phyloP scores from a whole-genome alignment of 208 protist genomes.

The Phytomonas sp. region DNA sequence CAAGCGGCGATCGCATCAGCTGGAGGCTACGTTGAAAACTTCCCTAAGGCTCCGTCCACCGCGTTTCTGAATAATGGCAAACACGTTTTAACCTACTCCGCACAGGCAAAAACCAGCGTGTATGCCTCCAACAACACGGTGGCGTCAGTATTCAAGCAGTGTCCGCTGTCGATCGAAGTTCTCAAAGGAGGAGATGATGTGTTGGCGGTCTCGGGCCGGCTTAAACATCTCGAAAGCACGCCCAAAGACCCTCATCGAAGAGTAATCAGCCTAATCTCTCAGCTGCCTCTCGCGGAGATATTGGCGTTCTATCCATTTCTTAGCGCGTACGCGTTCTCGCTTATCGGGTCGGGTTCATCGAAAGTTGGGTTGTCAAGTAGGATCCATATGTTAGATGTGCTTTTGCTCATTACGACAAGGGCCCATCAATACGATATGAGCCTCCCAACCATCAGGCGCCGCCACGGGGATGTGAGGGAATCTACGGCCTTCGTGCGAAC shows the following conservation, averaged over 20 bases:
- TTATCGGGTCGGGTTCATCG: constrained; percentile 67
- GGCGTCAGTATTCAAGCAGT: constrained; percentile 47
- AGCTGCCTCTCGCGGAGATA: constrained; percentile 75
- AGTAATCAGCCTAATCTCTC: constrained; percentile 40
- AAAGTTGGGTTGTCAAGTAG: constrained; percentile 55
- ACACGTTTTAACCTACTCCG: constrained; percentile 34
- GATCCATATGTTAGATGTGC: constrained; percentile 60
- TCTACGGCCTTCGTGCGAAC: constrained; percentile 35
- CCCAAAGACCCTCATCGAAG: constrained; percentile 32
- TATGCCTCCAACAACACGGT: constrained; percentile 68
- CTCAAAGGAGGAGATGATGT: constrained; percentile 24
- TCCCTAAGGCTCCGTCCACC: constrained; percentile 39
- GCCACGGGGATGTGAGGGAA: constrained; percentile 30
- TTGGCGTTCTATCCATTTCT: constrained; percentile 83
- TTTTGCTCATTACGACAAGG: constrained; percentile 52
- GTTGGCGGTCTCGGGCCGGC: constrained; percentile 29
- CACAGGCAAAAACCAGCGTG: constrained; percentile 69
- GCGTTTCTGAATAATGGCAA: constrained; percentile 65
- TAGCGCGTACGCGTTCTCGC: constrained; percentile 53
- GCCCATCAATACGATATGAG: constrained; percentile 69
- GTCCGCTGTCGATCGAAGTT: constrained; percentile 33
- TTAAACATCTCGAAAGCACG: constrained; percentile 17
- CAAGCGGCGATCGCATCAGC: constrained; percentile 51
- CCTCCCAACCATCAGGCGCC: constrained; percentile 33
- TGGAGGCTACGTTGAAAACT: constrained; percentile 72